Conservation (phyloP, 768 basidiomycete genomes). For the Rhodotorula babjevae region DNA sequence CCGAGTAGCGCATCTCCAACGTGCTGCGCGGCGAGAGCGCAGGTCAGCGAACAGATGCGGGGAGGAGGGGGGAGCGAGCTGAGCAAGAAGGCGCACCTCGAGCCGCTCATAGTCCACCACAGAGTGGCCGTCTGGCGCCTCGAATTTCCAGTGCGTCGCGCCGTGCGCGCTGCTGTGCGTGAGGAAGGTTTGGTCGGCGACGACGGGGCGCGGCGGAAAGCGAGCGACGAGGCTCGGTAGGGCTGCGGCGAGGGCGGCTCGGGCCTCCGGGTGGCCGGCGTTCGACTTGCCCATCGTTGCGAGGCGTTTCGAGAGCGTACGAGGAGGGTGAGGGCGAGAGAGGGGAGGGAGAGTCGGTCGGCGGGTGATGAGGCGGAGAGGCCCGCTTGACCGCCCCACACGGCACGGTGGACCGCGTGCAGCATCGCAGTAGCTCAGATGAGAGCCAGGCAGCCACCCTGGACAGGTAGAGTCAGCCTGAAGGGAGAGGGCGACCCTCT, state of each 20-base stretch:
- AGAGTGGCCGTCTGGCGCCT: not conserved
- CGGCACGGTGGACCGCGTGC: too few relatives aligned
- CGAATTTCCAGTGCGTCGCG: slow-evolving; percentile 3
- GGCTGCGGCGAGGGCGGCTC: not conserved
- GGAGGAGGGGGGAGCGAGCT: not conserved
- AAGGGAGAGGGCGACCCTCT: too few relatives aligned
- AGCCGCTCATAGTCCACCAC: slow-evolving; percentile 22
- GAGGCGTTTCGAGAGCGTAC: not conserved
- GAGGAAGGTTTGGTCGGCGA: not conserved
- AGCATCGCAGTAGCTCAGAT: too few relatives aligned
- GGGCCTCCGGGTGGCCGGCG: not conserved
- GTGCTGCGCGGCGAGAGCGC: not conserved
- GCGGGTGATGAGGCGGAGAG: too few relatives aligned
- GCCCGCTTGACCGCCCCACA: too few relatives aligned
- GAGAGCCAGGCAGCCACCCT: too few relatives aligned
- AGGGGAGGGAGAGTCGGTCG: not conserved
- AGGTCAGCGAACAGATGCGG: not conserved
- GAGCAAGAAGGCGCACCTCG: slow-evolving; percentile 4
- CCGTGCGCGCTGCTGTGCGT: not conserved
- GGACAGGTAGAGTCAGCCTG: too few relatives aligned
- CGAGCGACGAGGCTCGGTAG: not conserved
- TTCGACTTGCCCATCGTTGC: not conserved
- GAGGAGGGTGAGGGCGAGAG: not conserved
- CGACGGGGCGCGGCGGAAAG: not conserved
- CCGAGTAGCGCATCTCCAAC: slow-evolving; percentile 26